Evolutionary conservation across 345 rosid genomes (phyloP), one percentile per base, ranked within the genome.

Genomic region (Citrus cavaleriei): DNA sequence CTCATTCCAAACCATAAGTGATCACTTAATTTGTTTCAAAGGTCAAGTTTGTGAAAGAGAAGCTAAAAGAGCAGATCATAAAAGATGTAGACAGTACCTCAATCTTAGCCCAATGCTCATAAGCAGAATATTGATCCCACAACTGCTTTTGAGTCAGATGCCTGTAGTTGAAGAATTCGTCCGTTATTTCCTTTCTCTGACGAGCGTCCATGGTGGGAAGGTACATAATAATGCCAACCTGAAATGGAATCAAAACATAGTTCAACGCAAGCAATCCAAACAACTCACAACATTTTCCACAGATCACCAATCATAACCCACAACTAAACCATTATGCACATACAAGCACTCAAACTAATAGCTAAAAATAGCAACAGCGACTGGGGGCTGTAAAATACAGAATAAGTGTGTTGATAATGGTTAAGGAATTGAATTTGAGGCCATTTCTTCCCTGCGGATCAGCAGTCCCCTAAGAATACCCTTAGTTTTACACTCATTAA

Each of bases 191-290:
- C 84, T 97, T 97, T 86, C 98, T 89, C 83, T 94, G 97, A 57
- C 97, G 96, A 73, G 96, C 90, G 84, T 93, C 98, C 70, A 74
- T 81, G 18, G 95, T 93, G n/a, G 99, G 98, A 78, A 97, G 98
- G 81, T 97, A 94, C 98, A 97, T 94, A 83, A 97, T 94, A 81
- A 94, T 92, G 66, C 99, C 99, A 82, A 94, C 98, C 99, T 94
- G 86, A 74, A 54, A 77, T 16, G 61, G 63, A 70, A 73, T 14
- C 54, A 63, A 65, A 28, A 66, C 28, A 5, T 35, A 14, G 72
- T 22, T 63, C 24, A 37, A 22, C 35, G 5, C n/a, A 49, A 76
- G 46, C 6, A n/a, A 46, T 12, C 24, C 46, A 24, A 76, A 13
- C 13, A 65, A 32, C 35, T 65, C 6, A 49, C 3, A 46, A 7